A percentile compares a stretch with the other conserved stretches of the same genome.
Conservation (phyloP, 179 eudicot genomes). For the Kewa caespitosa region DNA sequence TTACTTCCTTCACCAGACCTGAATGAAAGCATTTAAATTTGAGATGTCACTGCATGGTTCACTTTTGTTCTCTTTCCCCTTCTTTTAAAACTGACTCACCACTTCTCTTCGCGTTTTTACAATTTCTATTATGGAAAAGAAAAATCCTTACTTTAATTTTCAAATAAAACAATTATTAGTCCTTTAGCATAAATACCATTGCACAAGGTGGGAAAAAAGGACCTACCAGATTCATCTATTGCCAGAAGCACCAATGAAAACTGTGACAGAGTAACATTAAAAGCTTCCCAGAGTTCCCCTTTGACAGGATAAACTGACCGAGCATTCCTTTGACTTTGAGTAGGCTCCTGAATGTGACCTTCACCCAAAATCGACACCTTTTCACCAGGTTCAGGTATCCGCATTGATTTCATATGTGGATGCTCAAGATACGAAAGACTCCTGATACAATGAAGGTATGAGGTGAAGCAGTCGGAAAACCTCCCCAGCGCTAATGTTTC, state of each 20-base stretch:
- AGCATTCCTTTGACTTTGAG: constrained; percentile 26
- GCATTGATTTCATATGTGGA: constrained; percentile 25
- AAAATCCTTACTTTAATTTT: no score
- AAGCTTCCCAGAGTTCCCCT: constrained; percentile 49
- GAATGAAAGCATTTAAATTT: constrained; percentile 32
- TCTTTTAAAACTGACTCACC: no score
- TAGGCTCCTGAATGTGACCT: constrained; percentile 24
- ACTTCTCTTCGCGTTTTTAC: no score
- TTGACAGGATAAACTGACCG: constrained; percentile 26
- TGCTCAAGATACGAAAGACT: constrained; percentile 35
- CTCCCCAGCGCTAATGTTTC: constrained; percentile 50
- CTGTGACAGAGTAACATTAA: constrained; percentile 49
- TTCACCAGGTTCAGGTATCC: constrained; percentile 36
- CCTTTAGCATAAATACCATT: background rate
- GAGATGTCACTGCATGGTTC: constrained; percentile 8
- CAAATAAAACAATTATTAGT: no score
- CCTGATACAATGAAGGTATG: constrained; percentile 43
- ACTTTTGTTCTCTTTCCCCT: background rate
- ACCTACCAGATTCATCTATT: constrained; percentile 66
- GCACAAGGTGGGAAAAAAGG: background rate
- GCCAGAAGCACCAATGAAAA: constrained; percentile 57
- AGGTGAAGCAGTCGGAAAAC: constrained; percentile 44
- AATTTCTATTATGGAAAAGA: no score
- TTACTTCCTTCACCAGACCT: constrained; percentile 69
- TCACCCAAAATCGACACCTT: constrained; percentile 26